A percentile compares a stretch with the other conserved stretches of the same genome.
phyloP scores from a whole-genome alignment of 345 rosid genomes.

The Salix dunnii region DNA sequence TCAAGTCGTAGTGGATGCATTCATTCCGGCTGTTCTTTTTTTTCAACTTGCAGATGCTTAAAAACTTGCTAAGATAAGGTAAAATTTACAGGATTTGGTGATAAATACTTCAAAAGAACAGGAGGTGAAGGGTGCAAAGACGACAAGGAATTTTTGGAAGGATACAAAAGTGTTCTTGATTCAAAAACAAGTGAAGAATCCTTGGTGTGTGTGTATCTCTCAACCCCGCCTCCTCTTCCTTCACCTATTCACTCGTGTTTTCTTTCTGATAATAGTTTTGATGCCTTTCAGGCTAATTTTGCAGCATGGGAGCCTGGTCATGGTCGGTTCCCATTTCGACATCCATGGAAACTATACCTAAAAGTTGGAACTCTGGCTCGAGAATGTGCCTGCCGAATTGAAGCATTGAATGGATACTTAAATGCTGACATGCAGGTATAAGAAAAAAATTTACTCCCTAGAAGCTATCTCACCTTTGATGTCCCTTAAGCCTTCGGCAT shows the following conservation, averaged over 20 bases:
- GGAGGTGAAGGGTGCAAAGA: constrained; percentile 22
- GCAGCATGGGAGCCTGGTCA: constrained; percentile 89
- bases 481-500: not conserved
- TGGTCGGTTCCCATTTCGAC: constrained; percentile 61
- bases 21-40: not conserved
- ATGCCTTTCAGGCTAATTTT: constrained; percentile 52
- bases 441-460: not conserved
- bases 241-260: not conserved
- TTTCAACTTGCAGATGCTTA: not conserved
- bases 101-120: constrained; percentile 37
- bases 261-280: not conserved
- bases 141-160: constrained; percentile 38
- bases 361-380: constrained; percentile 45
- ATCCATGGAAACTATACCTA: constrained; percentile 76
- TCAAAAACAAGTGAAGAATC: constrained; percentile 66
- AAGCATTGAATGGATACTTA: constrained; percentile 55
- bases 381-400: constrained; percentile 59
- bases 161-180: constrained; percentile 50
- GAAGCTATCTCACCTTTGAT: not conserved
- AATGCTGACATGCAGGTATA: constrained; percentile 40
- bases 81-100: constrained; percentile 52
- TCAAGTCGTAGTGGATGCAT: not conserved
- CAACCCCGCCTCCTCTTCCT: not conserved
- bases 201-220: constrained; percentile 43
- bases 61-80: not conserved